Conservation (phyloP, 163 green algal species). For the Scenedesmus sp. region DNA sequence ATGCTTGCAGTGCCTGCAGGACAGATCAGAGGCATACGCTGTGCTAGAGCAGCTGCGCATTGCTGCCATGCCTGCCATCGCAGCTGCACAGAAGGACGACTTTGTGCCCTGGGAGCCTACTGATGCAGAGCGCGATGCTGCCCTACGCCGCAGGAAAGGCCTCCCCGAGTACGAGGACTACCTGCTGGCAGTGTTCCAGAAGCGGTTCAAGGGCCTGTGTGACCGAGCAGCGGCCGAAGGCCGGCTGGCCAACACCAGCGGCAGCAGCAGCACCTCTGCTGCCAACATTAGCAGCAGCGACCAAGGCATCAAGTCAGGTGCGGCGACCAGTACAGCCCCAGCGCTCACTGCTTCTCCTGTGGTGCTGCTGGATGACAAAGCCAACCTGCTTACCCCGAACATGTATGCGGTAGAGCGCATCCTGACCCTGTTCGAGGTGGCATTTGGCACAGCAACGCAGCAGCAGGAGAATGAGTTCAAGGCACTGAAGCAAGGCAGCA, state of each 20-base stretch:
- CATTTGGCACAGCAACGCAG: neutral
- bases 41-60: neutral
- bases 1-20: neutral
- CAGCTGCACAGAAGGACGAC: neutral
- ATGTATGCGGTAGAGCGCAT: neutral
- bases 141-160: neutral
- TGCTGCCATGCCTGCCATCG: neutral
- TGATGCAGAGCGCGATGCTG: neutral
- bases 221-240: neutral
- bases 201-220: neutral
- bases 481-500: neutral
- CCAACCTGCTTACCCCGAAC: neutral
- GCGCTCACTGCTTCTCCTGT: neutral
- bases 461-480: conserved; percentile 9
- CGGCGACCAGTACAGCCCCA: neutral
- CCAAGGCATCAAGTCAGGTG: neutral
- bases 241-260: neutral
- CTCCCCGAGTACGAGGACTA: neutral
- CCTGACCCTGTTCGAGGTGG: neutral
- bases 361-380: neutral
- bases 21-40: neutral
- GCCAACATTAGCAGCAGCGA: neutral
- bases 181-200: neutral
- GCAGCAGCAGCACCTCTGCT: neutral
- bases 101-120: neutral